Evolutionary conservation across 1,139 yeast species (phyloP).

Genomic region (Hemisphaericaspora xylanilytica): DNA sequence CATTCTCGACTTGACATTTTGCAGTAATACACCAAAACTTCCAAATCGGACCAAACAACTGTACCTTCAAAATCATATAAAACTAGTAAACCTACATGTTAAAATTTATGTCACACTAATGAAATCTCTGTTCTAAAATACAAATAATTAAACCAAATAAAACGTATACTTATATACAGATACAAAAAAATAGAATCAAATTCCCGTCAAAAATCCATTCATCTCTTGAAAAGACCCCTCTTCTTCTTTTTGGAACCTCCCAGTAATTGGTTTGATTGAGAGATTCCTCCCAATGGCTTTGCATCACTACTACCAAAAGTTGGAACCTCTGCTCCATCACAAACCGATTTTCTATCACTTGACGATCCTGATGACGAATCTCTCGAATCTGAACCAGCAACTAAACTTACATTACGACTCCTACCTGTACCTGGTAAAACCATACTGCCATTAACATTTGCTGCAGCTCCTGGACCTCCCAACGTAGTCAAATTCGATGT

Average conservation of each 20-base stretch:
- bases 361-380: slow-evolving; percentile 6
- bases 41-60: no score
- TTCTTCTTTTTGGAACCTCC: slow-evolving; percentile 19
- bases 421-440: slow-evolving; percentile 6
- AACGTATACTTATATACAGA: no score
- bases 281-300: slow-evolving; percentile 39
- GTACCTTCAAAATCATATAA: neutral
- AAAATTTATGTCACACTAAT: no score
- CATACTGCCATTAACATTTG: no score
- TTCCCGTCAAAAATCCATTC: no score
- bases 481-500: slow-evolving; percentile 1
- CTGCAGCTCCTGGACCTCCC: slow-evolving; percentile 7
- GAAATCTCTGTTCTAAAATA: no score
- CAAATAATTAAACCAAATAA: no score
- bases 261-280: slow-evolving; percentile 18
- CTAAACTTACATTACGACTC: slow-evolving; percentile 17
- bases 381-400: slow-evolving; percentile 12
- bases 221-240: slow-evolving; percentile 36
- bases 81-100: neutral
- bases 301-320: slow-evolving; percentile 19
- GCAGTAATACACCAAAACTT: neutral
- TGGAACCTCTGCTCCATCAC: slow-evolving; percentile 8
- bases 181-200: no score
- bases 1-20: neutral
- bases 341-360: neutral